Evolutionary conservation across 345 rosid species (phyloP), one percentile per base, ranked within the genome.

Genomic region (Linum tenue): DNA sequence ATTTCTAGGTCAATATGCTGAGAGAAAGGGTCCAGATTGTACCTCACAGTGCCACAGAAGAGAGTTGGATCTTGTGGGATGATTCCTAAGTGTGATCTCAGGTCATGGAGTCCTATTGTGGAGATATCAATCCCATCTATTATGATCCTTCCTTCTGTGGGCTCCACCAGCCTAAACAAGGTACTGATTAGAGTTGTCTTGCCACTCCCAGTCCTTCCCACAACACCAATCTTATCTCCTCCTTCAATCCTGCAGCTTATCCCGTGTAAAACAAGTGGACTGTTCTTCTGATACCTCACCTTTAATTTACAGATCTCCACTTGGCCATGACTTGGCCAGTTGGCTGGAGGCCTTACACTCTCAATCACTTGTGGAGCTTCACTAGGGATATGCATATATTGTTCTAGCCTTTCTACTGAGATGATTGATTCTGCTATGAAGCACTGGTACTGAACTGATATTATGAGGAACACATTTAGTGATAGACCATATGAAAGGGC

Each of bases 1-100:
- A 22, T 10, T 63, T 81, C 77, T 17, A 65, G 63, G 35, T 83
- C 85, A 0, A 68, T 73, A 55, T 78, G 67, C 37, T 76, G 63
- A 0, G 60, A 56, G 22, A 78, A 56, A n/a, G 76, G 76, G 62
- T 73, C 76, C 62, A 73, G 39, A 16, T 68, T 73, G 69, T 73
- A 73, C 62, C 75, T 68, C 36, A 68, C 69, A 37, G 61, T 55
- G 3, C 77, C 77, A 40, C 38, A 10, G 44, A 63, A 59, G 17
- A 72, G 65, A 38, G 76, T 72, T 38, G 73, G 73, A 38, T 73
- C 63, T 56, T 39, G 67, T 8, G 70, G 59, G 16, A 68, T 72
- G 12, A 68, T 43, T n/a, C 51, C 63, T n/a, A 74, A 50, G 44
- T 41, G 66, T 3, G 68, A 15, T 37, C 64, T 68, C 7, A 72